Percentiles rank a stretch among this genome's conserved stretches.
Conservation (phyloP, 208 protist genomes). For the Leishmania gerbilli region DNA sequence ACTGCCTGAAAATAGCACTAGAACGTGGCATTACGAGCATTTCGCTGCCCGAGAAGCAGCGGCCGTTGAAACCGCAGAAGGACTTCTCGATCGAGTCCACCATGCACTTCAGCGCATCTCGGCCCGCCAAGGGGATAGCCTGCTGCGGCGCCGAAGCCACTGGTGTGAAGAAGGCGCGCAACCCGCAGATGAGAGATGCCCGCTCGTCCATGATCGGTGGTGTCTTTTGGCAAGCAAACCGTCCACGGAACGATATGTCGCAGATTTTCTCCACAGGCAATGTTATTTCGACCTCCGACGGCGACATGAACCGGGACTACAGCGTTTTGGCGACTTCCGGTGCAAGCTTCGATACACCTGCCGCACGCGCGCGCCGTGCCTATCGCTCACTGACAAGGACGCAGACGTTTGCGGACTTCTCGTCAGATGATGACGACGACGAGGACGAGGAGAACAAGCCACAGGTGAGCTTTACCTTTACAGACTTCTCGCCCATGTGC, state of each 20-base stretch:
- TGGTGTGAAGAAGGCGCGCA: constrained; percentile 2
- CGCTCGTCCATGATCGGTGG: background rate
- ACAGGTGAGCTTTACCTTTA: constrained; percentile 72
- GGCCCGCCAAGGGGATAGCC: constrained; percentile 10
- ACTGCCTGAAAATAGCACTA: constrained; percentile 84
- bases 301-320: constrained; percentile 13
- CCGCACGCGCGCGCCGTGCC: background rate
- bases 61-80: constrained; percentile 71
- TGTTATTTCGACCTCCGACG: background rate
- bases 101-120: constrained; percentile 43
- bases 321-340: constrained; percentile 6
- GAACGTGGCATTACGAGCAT: constrained; percentile 78
- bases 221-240: background rate
- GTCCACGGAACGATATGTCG: background rate
- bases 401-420: constrained; percentile 23
- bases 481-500: constrained; percentile 92
- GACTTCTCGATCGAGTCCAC: constrained; percentile 85
- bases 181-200: constrained; percentile 3
- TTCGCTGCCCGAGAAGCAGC: constrained; percentile 78
- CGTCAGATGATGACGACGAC: constrained; percentile 37
- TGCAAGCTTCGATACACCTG: background rate
- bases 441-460: constrained; percentile 51
- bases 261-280: constrained; percentile 5
- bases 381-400: background rate
- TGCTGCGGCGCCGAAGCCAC: constrained; percentile 41